Conservation (phyloP, 2,329 filamentous ascomycete species). For the Alternaria sp. region DNA sequence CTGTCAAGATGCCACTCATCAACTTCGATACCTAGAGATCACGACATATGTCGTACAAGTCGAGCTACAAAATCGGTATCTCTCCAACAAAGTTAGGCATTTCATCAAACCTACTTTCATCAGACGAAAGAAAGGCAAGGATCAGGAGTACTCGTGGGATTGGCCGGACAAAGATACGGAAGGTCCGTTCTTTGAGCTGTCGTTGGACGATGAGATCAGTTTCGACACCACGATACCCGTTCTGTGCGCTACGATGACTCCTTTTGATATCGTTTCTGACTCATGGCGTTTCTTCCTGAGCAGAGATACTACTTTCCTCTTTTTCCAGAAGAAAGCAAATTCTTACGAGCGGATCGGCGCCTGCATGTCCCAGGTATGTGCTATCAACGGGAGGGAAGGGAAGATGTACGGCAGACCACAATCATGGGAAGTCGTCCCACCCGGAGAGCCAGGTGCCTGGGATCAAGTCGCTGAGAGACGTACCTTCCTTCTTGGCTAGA, state of each 20-base stretch:
- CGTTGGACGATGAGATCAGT: neutral
- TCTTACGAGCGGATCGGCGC: neutral
- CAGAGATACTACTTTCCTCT: too few species aligned
- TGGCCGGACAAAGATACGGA: too few species aligned
- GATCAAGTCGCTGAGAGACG: neutral
- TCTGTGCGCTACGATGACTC: neutral
- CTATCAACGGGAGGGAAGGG: too few species aligned
- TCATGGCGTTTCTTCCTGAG: too few species aligned
- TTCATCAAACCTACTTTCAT: neutral
- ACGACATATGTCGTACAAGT: neutral
- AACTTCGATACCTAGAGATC: neutral
- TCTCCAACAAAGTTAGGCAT: rapidly evolving
- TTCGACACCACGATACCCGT: neutral
- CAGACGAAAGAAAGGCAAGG: neutral
- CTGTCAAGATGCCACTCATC: neutral
- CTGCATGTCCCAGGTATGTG: too few species aligned
- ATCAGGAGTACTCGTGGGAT: too few species aligned
- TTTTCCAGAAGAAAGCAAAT: neutral
- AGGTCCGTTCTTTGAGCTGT: rapidly evolving
- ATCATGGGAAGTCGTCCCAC: neutral
- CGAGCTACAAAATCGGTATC: neutral
- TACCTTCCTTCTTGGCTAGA: neutral
- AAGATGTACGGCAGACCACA: too few species aligned
- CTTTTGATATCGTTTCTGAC: neutral
- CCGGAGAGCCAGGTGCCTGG: neutral